Percentiles rank a stretch among this genome's conserved stretches.
phyloP scores from a whole-genome alignment of 495 filamentous ascomycete genomes.

The Penicillium riverlandense region DNA sequence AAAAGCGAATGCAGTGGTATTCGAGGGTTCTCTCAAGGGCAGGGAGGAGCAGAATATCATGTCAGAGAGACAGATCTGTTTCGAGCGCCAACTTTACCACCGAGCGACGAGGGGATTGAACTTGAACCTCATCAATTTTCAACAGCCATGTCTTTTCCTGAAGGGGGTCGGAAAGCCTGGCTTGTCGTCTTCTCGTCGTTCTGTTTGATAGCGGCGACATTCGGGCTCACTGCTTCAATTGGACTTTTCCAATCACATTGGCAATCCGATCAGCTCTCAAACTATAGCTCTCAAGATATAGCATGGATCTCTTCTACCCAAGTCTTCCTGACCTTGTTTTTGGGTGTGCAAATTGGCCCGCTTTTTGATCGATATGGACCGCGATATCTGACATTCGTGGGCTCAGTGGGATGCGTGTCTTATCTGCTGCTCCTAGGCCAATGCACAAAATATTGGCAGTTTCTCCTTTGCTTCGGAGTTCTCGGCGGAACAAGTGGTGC shows the following conservation, averaged over 20 bases:
- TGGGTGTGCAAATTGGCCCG: conserved; percentile 55
- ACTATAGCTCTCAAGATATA: conserved; percentile 43
- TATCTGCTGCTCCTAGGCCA: conserved; percentile 46
- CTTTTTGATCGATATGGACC: conserved; percentile 55
- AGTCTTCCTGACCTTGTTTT: conserved; percentile 52
- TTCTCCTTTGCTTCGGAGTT: conserved; percentile 51
- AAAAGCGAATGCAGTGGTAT: too few relatives aligned
- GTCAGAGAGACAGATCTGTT: too few relatives aligned
- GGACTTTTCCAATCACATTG: conserved; percentile 56
- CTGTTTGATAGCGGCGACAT: conserved; percentile 48
- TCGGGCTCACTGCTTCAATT: conserved; percentile 50
- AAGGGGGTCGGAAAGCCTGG: conserved; percentile 51
- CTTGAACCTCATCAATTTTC: too few relatives aligned
- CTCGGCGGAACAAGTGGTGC: conserved; percentile 47
- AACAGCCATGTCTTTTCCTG: conserved; percentile 22
- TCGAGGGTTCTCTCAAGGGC: too few relatives aligned
- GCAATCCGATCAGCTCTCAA: conserved; percentile 44
- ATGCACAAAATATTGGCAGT: conserved; percentile 53
- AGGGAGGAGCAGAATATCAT: too few relatives aligned
- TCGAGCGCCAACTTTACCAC: too few relatives aligned
- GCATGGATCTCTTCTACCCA: conserved; percentile 58
- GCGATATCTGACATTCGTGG: conserved; percentile 39
- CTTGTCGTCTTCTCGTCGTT: conserved; percentile 55
- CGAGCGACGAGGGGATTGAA: too few relatives aligned
- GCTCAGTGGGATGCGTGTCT: conserved; percentile 38